Evolutionary conservation across 768 basidiomycete species (phyloP), one percentile per base, ranked within the genome.

Genomic region (Mycena belliarum): DNA sequence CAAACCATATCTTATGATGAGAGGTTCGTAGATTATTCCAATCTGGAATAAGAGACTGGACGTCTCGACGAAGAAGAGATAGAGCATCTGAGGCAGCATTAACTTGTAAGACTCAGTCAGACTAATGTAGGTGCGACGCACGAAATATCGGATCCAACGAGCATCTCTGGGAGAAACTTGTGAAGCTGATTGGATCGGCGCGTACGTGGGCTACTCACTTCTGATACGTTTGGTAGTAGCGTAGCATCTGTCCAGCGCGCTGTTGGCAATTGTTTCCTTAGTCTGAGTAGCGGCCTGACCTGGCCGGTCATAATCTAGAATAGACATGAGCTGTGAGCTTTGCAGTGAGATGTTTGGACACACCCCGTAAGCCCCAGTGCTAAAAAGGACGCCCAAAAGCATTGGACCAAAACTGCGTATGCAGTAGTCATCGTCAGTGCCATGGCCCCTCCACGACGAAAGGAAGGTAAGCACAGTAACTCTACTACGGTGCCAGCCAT

Each of bases 401-500:
- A 61, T 43, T 10, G 60, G 55, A 43, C 60, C 60, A 23, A 61
- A 61, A 49, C 60, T 61, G 24, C n/a, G 28, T 20, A 49, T 11
- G 14, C 14, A 46, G 14, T 12, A 26, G 21, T n/a, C n/a, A n/a
- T n/a, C 26, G 50, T 58, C 14, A 58, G 57, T 51, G 35, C 26
- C 20, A 15, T 2, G 1, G 43, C 25, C 20, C 24, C n/a, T 9
- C 10, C 20, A 25, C 28, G 21, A 1, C 29, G 29, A 23, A 6
- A n/a, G 16, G 1, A n/a, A 9, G 21, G 40, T 32, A 61, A 20
- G 33, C 38, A 60, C 59, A 62, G 60, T 51, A 62, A 48, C 21
- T 62, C 60, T 42, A 57, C 60, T 62, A 55, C 60, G 38, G 60
- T 16, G 46, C 60, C 55, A 57, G 56, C 32, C 60, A 62, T 62